Percentiles rank a stretch among this genome's conserved stretches.
Conservation (phyloP, 2,329 filamentous ascomycete species). For the Lecanicillium sp. region DNA sequence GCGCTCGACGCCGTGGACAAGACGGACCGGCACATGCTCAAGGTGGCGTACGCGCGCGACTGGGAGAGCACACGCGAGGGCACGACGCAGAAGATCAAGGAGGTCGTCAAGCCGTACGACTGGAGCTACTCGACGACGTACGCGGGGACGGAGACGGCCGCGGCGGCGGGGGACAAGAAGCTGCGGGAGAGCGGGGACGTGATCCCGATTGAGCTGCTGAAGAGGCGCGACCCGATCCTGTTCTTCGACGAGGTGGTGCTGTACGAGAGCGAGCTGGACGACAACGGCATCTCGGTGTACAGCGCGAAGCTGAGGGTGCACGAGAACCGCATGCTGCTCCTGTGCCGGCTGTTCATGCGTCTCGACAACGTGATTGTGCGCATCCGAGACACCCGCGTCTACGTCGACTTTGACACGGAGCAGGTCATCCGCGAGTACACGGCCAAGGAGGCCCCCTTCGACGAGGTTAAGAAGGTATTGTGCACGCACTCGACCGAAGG, state of each 20-base stretch:
- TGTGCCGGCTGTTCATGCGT: constrained; percentile 85
- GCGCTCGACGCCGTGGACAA: constrained; percentile 91
- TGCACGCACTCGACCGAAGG: no score
- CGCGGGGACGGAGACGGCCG: constrained; percentile 53
- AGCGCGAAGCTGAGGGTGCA: constrained; percentile 92
- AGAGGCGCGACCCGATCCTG: constrained; percentile 83
- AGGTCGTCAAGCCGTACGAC: constrained; percentile 93
- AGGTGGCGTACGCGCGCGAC: constrained; percentile 85
- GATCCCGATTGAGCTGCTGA: constrained; percentile 82
- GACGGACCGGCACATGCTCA: constrained; percentile 83
- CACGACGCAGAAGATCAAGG: constrained; percentile 80
- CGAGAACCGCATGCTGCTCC: constrained; percentile 77
- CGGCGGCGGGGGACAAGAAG: constrained; percentile 15
- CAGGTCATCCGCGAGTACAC: constrained; percentile 86
- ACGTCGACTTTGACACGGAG: constrained; percentile 76
- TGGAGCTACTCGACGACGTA: constrained; percentile 96
- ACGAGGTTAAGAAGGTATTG: constrained; percentile 67
- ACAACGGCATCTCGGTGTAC: constrained; percentile 89
- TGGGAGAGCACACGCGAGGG: constrained; percentile 68
- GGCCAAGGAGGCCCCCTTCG: constrained; percentile 76
- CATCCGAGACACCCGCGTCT: constrained; percentile 84
- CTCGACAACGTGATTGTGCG: constrained; percentile 85
- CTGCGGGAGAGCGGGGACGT: constrained; percentile 31
- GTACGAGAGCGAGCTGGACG: constrained; percentile 95
- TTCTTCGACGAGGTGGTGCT: constrained; percentile 96